These are phyloP conservation scores for Hyphopichia khmerensis DNA, from an alignment of 1,139 yeast species.

Conservation along the genomic window DNA sequence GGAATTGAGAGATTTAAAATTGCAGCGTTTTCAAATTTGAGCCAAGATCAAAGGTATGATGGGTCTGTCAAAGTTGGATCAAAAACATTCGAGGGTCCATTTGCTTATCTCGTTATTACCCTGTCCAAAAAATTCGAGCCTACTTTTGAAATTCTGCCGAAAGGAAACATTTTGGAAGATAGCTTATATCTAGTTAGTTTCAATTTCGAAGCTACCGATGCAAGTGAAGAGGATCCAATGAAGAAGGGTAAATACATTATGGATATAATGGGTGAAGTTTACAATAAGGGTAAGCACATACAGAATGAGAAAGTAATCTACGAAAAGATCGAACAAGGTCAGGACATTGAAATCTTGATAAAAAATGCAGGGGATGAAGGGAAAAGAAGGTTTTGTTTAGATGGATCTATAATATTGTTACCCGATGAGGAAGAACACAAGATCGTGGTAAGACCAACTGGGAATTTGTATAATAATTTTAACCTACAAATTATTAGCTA, in stretches of 20 bases:
- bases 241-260: constrained; percentile 32
- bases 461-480: constrained; percentile 25
- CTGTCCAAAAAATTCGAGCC: constrained; percentile 66
- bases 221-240: background rate
- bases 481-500: constrained; percentile 9
- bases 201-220: constrained; percentile 29
- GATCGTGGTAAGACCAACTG: constrained; percentile 15
- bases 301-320: constrained; percentile 45
- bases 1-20: constrained; percentile 68
- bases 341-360: constrained; percentile 25
- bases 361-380: constrained; percentile 14
- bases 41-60: constrained; percentile 47
- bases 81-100: constrained; percentile 33
- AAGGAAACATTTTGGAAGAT: constrained; percentile 51
- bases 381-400: constrained; percentile 51
- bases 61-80: constrained; percentile 32
- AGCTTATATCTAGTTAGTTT: constrained; percentile 58
- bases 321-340: constrained; percentile 23
- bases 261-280: constrained; percentile 59
- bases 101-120: constrained; percentile 68
- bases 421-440: constrained; percentile 25
- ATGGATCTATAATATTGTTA: constrained; percentile 43
- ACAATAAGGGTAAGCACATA: constrained; percentile 57
- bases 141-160: constrained; percentile 71
- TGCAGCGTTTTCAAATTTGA: constrained; percentile 62